Conservation (phyloP, 306 rosid genomes). For the Senna siamea region DNA sequence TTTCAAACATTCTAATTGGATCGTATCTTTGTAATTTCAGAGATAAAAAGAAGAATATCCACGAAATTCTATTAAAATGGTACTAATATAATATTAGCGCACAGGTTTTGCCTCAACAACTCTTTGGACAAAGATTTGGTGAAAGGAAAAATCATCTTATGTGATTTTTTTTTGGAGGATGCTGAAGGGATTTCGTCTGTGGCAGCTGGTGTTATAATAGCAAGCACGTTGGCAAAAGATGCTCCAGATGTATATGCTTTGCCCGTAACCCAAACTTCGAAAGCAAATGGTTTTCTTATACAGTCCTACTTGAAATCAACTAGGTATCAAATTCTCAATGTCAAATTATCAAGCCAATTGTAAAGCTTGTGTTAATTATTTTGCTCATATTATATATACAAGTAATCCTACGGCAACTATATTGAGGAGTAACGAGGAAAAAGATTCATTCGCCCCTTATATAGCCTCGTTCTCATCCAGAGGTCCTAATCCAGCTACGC, state of each 20-base stretch:
- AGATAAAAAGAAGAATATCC: no score
- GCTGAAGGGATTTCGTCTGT: not conserved
- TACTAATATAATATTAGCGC: not conserved
- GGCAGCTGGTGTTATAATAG: constrained; percentile 46
- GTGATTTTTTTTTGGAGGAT: constrained; percentile 12
- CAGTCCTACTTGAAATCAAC: constrained; percentile 33
- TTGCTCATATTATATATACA: not conserved
- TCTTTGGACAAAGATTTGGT: constrained; percentile 40
- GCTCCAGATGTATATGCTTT: not conserved
- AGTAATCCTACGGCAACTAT: constrained; percentile 54
- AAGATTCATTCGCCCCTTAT: constrained; percentile 43
- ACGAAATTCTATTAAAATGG: no score
- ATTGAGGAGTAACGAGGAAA: constrained; percentile 32
- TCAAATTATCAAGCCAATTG: no score
- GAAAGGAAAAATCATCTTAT: constrained; percentile 55
- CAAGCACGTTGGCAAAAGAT: not conserved
- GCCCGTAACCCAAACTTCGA: constrained; percentile 36
- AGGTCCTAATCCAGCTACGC: constrained; percentile 55
- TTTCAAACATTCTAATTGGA: no score
- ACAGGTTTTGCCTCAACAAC: not conserved
- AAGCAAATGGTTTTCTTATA: not conserved
- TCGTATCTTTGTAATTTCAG: no score
- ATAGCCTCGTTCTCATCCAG: constrained; percentile 52
- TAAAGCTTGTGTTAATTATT: no score
- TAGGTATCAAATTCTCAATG: constrained; percentile 14